Base-by-base conservation (phyloP, 805 yeast species). In the Huiozyma naganishii region DNA sequence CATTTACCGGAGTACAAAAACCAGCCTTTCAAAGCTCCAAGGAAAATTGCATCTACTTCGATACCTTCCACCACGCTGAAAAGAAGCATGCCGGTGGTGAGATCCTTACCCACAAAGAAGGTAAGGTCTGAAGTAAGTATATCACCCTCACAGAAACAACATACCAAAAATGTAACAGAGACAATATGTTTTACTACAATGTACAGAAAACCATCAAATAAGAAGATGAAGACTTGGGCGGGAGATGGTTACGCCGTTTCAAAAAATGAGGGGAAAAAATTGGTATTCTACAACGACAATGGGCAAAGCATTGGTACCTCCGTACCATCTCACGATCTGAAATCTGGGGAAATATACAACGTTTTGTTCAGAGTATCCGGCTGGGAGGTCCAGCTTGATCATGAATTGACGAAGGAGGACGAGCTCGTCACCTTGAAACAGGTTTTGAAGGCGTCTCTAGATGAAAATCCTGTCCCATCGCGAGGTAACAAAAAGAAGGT, bases 201-300 rank as follows among this genome's bases (percentile, higher is more conserved):
- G 50, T 83, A 81, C 73, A 67, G 98, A 32, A 87, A 86, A 59
- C 70, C 71, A 36, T 69, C 90, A 0, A 70, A 66, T 30, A 86
- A 83, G 63, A 87, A 90, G 68, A 79, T 88, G 60, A 89, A 89
- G 58, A 79, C 87, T 0, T 92, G 98, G 98, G 94, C 86, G 44
- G 95, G 95, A 2, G 97, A 92, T 64, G 97, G 95, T 0, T 62
- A 65, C 32, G 65, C 82, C 11, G 52, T 63, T 0, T 57, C 71
- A 2, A 55, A 61, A n/a, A 48, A 42, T 9, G 47, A 45, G 12
- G 48, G 48, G 11, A 48, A 49, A 10, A 43, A 51, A 45, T 39
- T 67, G 27, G 40, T 48, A 13, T 53, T 55, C 49, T 52, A 64
- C 46, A 51, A 52, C 36, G 58, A 54, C 8, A 29, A 46, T 27